phyloP scores from a whole-genome alignment of 768 basidiomycete species.

The Mycena leptocephala region DNA sequence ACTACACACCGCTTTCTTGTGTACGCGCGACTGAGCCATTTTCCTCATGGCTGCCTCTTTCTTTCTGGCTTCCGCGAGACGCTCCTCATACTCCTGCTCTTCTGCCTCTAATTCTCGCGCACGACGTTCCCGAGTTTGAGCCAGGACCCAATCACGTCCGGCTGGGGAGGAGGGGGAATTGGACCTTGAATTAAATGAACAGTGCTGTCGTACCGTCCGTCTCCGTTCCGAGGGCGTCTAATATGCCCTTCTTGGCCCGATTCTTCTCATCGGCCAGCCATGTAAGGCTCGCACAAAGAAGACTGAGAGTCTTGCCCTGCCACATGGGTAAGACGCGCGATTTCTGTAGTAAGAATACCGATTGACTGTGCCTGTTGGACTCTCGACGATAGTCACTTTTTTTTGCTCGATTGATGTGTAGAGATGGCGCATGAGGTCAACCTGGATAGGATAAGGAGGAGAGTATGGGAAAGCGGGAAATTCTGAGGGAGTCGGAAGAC shows the following conservation, averaged over 20 bases:
- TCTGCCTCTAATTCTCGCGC: conserved; percentile 78
- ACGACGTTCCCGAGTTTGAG: conserved; percentile 79
- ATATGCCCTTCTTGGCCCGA: conserved; percentile 78
- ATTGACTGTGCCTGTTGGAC: conserved; percentile 90
- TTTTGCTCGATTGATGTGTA: conserved; percentile 84
- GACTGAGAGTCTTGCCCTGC: conserved; percentile 90
- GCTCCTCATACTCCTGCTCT: conserved; percentile 76
- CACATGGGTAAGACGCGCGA: neutral
- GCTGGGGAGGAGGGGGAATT: conserved; percentile 4
- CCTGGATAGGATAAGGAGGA: conserved; percentile 88
- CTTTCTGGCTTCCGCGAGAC: conserved; percentile 72
- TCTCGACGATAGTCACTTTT: conserved; percentile 88
- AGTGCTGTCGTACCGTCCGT: conserved; percentile 41
- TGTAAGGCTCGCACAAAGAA: conserved; percentile 82
- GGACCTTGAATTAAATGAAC: neutral
- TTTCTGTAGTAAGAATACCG: neutral
- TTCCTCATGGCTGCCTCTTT: conserved; percentile 72
- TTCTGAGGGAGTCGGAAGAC: conserved; percentile 73
- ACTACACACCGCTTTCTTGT: conserved; percentile 71
- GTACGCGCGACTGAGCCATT: conserved; percentile 69
- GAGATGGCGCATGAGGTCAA: conserved; percentile 90
- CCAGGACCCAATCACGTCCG: conserved; percentile 85
- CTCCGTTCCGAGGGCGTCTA: conserved; percentile 58
- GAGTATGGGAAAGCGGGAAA: conserved; percentile 91
- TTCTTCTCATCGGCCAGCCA: conserved; percentile 83